phyloP scores from a whole-genome alignment of 345 rosid genomes.

The Durio zibethinus region DNA sequence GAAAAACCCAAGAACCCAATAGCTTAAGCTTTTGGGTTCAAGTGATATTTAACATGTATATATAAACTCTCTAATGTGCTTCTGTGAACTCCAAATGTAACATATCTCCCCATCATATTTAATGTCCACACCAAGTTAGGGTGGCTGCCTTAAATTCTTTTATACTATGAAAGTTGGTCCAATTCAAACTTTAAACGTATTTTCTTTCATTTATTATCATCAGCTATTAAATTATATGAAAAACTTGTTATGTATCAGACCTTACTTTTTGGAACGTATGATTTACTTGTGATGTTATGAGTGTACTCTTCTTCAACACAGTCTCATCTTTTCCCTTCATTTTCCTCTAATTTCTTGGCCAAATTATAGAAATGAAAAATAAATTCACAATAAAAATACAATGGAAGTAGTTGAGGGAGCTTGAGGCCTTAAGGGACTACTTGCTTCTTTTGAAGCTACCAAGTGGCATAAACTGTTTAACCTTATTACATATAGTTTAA shows the following conservation, averaged over 20 bases:
- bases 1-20: no score
- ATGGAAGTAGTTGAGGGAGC: not conserved
- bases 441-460: not conserved
- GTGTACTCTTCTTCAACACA: no score
- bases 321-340: not conserved
- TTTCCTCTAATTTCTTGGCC: not conserved
- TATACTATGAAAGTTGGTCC: conserved; percentile 25
- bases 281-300: not conserved
- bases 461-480: conserved; percentile 2
- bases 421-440: not conserved
- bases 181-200: not conserved
- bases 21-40: no score
- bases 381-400: not conserved
- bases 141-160: conserved; percentile 39
- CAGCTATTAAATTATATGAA: not conserved
- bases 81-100: no score
- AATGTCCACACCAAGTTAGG: conserved; percentile 55
- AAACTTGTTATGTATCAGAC: not conserved
- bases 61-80: no score
- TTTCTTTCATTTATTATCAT: not conserved
- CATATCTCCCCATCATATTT: no score
- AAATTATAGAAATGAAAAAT: no score
- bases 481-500: not conserved
- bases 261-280: not conserved
- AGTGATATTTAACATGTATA: no score